A percentile compares a stretch with the other conserved stretches of the same genome.
phyloP scores from a whole-genome alignment of 163 green algal genomes.

The Picocystis sp. region DNA sequence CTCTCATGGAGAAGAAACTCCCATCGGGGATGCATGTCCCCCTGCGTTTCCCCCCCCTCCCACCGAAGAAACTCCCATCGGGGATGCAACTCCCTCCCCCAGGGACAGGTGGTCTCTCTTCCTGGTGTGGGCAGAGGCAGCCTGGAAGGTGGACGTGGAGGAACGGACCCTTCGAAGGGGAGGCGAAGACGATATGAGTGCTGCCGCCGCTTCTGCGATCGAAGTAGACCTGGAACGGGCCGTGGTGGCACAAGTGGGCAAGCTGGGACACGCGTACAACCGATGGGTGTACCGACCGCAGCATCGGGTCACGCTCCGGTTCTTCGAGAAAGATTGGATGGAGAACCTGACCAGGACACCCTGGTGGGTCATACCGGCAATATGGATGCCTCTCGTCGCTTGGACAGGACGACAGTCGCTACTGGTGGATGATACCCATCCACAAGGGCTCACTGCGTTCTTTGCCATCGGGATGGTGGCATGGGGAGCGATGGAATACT shows the following conservation, averaged over 20 bases:
- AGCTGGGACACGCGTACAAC: constrained; percentile 37
- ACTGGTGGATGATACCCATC: background rate
- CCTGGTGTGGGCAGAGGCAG: no score
- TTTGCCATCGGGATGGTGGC: constrained; percentile 32
- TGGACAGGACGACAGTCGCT: constrained; percentile 9
- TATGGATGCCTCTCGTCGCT: constrained; percentile 18
- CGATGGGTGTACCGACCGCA: constrained; percentile 44
- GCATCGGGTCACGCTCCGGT: constrained; percentile 25
- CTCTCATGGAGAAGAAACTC: no score
- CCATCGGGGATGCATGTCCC: no score
- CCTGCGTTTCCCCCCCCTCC: no score
- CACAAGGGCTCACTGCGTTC: constrained; percentile 3
- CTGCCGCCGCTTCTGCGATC: no score
- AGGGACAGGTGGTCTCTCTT: no score
- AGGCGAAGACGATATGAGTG: no score
- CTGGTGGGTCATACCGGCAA: constrained; percentile 20
- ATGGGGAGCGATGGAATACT: constrained; percentile 72
- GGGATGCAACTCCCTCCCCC: no score
- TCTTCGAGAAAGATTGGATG: constrained; percentile 33
- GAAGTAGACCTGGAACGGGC: no score
- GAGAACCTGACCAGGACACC: constrained; percentile 24
- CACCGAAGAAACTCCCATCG: no score
- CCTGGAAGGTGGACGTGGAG: no score
- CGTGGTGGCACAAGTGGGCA: constrained; percentile 25
- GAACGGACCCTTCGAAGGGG: no score